Evolutionary conservation across 768 basidiomycete species (phyloP).

Genomic region (Tephrocybe sp.): DNA sequence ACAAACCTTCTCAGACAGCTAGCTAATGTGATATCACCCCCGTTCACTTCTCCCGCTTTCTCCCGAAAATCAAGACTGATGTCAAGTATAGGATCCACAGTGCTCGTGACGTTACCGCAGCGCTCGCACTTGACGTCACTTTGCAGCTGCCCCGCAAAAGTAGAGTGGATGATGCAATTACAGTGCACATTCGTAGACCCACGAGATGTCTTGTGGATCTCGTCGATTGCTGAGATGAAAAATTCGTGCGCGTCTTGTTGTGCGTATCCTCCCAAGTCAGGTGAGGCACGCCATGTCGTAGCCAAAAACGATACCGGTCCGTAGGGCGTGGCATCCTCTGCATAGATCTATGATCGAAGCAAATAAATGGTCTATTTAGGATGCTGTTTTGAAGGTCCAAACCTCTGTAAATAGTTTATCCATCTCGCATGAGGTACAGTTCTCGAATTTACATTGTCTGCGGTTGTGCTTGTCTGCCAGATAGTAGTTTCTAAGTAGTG

Average conservation of each 20-base stretch:
- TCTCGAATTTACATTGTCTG: slow-evolving; percentile 60
- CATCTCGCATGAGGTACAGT: slow-evolving; percentile 93
- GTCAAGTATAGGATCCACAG: slow-evolving; percentile 88
- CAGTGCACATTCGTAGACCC: slow-evolving; percentile 77
- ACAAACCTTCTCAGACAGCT: slow-evolving; percentile 72
- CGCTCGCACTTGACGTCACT: slow-evolving; percentile 88
- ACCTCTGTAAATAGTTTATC: slow-evolving; percentile 82
- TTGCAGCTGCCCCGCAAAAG: slow-evolving; percentile 83
- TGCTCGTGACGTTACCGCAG: slow-evolving; percentile 75
- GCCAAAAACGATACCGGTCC: slow-evolving; percentile 83
- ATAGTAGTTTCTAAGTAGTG: slow-evolving; percentile 84
- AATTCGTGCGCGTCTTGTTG: slow-evolving; percentile 95
- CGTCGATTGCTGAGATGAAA: slow-evolving; percentile 81
- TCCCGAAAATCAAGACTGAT: slow-evolving; percentile 80
- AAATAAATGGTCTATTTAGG: slow-evolving; percentile 1
- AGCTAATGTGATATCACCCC: slow-evolving; percentile 63
- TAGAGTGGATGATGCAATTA: slow-evolving; percentile 88
- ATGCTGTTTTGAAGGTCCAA: slow-evolving; percentile 1
- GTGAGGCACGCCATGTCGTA: slow-evolving; percentile 77
- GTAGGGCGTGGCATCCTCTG: slow-evolving; percentile 56
- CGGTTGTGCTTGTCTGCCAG: slow-evolving; percentile 88
- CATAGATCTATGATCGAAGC: slow-evolving; percentile 42
- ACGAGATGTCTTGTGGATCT: slow-evolving; percentile 77
- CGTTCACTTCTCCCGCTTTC: slow-evolving; percentile 39
- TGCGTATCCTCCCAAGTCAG: slow-evolving; percentile 86